phyloP scores from a whole-genome alignment of 495 filamentous ascomycete genomes.

The Tuber calosporum region DNA sequence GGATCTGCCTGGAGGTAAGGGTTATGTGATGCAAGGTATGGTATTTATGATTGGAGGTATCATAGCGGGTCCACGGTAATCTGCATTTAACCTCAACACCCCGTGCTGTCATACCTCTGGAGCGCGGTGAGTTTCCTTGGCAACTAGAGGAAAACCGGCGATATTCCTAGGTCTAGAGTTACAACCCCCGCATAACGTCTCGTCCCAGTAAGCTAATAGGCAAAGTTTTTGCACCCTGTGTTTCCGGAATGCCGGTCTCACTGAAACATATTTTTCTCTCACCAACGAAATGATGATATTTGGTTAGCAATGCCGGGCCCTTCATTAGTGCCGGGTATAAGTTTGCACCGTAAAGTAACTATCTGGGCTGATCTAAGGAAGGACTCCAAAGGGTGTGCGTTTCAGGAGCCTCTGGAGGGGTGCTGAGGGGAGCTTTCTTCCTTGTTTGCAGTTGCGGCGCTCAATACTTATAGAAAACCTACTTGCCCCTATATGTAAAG shows the following conservation, averaged over 20 bases:
- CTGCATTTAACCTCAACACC: not conserved
- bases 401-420: no score
- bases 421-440: no score
- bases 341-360: no score
- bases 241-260: not conserved
- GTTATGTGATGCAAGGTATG: not conserved
- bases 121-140: not conserved
- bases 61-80: not conserved
- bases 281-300: not conserved
- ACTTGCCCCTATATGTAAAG: no score
- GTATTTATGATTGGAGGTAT: not conserved
- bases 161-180: not conserved
- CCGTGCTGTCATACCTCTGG: not conserved
- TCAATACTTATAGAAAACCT: no score
- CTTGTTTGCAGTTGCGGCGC: no score
- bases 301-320: not conserved
- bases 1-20: not conserved
- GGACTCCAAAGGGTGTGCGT: no score
- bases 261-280: not conserved
- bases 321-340: not conserved
- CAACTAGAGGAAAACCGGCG: not conserved
- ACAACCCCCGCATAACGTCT: not conserved
- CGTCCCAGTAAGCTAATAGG: no score
- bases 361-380: not conserved
- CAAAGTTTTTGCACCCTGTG: no score